Conservation (phyloP, 371 early-diverging fungal genomes). For the Apophysomyces trapeziformis region DNA sequence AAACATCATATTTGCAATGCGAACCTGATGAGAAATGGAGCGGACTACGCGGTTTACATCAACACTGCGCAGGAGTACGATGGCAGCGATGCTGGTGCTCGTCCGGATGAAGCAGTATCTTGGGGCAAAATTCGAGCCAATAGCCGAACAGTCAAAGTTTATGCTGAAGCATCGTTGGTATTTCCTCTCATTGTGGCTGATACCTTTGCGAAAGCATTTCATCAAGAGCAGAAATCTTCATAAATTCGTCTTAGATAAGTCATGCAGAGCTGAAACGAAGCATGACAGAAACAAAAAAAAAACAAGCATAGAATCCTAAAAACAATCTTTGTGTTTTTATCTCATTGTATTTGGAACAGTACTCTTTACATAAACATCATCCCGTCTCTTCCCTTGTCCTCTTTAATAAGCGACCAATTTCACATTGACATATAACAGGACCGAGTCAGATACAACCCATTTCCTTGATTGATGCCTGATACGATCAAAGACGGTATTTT, state of each 20-base stretch:
- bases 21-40: conserved; percentile 99
- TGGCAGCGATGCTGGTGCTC: conserved; percentile 99
- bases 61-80: conserved; percentile 99
- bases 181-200: conserved; percentile 96
- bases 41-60: conserved; percentile 98
- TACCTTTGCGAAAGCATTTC: conserved; percentile 81
- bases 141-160: conserved; percentile 90
- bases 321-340: not conserved
- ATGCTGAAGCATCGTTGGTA: conserved; percentile 96
- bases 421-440: no score
- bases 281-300: no score
- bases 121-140: conserved; percentile 99
- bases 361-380: no score
- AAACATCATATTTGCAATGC: conserved; percentile 99
- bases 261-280: no score
- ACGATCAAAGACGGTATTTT: not conserved
- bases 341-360: no score
- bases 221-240: conserved; percentile 14
- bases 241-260: no score
- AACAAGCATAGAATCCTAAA: not conserved
- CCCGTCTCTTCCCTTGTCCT: no score
- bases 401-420: no score
- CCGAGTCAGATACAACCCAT: no score
- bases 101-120: conserved; percentile 98
- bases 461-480: no score